phyloP scores from a whole-genome alignment of 495 filamentous ascomycete species.

The Podospora conica region DNA sequence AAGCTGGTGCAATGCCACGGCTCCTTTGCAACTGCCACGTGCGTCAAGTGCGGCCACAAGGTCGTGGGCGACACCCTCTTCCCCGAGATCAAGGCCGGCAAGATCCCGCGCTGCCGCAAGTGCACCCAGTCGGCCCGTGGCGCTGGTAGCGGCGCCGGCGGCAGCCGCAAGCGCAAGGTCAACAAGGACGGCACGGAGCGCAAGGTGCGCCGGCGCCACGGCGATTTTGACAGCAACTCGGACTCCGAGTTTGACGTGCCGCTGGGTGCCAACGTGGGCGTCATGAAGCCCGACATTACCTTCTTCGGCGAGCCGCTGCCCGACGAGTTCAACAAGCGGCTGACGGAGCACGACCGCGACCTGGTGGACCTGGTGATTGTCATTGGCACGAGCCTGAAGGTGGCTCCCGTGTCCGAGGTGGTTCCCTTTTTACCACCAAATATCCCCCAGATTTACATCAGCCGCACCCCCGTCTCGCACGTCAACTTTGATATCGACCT shows the following conservation, averaged over 20 bases:
- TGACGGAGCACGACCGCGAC: constrained; percentile 71
- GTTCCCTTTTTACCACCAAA: constrained; percentile 68
- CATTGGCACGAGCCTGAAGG: constrained; percentile 94
- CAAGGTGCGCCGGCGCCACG: constrained; percentile 47
- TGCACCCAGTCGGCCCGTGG: constrained; percentile 48
- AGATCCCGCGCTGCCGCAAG: constrained; percentile 56
- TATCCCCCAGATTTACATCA: constrained; percentile 93
- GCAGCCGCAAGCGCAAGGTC: constrained; percentile 66
- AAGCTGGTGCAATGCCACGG: constrained; percentile 96
- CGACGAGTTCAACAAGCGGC: constrained; percentile 71
- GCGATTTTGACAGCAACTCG: constrained; percentile 64
- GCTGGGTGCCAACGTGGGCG: constrained; percentile 41
- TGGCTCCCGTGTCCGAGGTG: constrained; percentile 89
- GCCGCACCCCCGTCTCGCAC: constrained; percentile 76
- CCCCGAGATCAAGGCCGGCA: constrained; percentile 67
- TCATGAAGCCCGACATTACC: constrained; percentile 99
- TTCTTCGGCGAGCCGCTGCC: constrained; percentile 94
- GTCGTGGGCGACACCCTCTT: constrained; percentile 76
- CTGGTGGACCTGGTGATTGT: constrained; percentile 88
- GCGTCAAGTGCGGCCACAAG: constrained; percentile 70
- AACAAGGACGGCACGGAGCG: constrained; percentile 55
- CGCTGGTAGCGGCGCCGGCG: constrained; percentile 40
- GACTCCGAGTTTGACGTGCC: constrained; percentile 55
- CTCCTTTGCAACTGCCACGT: constrained; percentile 87
- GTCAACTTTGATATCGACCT: constrained; percentile 94